Conservation (phyloP, 352 stramenopile genomes). For the Blastocystis sp. region DNA sequence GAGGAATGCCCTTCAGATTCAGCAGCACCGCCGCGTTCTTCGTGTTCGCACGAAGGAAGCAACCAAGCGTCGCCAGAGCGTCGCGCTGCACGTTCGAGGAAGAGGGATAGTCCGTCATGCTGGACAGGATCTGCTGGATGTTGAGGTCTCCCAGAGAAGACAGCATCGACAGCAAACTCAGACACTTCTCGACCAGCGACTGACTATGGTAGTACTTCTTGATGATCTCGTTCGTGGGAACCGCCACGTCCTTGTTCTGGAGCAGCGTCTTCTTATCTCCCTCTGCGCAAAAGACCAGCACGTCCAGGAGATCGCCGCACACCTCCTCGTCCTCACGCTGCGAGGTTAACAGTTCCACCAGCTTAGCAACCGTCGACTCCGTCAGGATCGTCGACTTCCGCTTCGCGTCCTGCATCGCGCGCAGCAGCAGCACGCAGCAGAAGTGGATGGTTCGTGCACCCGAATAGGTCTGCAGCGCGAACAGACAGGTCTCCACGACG, state of each 20-base stretch:
- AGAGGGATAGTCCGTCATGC: slow-evolving; percentile 29
- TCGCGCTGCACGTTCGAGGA: not conserved
- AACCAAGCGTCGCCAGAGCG: not conserved
- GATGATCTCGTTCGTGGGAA: slow-evolving; percentile 3
- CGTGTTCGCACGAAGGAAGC: not conserved
- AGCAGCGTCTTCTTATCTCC: not conserved
- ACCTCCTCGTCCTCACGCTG: not conserved
- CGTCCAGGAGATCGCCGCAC: not conserved
- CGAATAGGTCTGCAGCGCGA: not conserved
- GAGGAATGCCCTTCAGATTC: not conserved
- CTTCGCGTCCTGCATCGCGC: slow-evolving; percentile 1
- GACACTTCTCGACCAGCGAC: slow-evolving; percentile 46
- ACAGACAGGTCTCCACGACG: not conserved
- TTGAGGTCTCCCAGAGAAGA: not conserved
- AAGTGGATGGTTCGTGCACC: not conserved
- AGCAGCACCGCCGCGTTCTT: slow-evolving; percentile 1
- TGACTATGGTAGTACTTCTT: slow-evolving; percentile 40
- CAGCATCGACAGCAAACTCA: slow-evolving; percentile 22
- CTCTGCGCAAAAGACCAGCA: slow-evolving; percentile 13
- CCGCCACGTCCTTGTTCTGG: not conserved
- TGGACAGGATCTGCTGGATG: slow-evolving; percentile 33
- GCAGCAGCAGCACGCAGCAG: slow-evolving; percentile 1
- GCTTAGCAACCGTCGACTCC: not conserved
- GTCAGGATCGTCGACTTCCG: not conserved
- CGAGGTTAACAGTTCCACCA: not conserved